Evolutionary conservation across 306 rosid species (phyloP).

Genomic region (Cicer cuneatum): DNA sequence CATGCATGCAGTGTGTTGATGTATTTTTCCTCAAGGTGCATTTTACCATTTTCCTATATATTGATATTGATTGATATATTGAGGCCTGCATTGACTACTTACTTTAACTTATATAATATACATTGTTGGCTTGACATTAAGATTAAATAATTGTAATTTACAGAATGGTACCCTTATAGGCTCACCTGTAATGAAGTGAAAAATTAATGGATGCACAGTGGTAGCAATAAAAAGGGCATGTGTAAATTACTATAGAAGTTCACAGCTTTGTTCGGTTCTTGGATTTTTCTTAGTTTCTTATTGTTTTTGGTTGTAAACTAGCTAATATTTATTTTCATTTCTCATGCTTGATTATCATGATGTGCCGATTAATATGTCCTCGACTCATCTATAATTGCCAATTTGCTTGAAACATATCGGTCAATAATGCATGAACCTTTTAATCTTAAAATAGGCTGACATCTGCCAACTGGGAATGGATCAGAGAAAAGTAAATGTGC

Average conservation of each 20-base stretch:
- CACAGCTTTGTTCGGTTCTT: not conserved
- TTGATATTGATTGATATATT: not conserved
- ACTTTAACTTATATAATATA: not conserved
- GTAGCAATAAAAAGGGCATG: not conserved
- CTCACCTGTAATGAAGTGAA: not conserved
- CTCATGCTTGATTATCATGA: not conserved
- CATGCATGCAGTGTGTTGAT: slow-evolving; percentile 97
- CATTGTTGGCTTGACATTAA: not conserved
- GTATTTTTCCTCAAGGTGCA: slow-evolving; percentile 78
- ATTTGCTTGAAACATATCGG: slow-evolving; percentile 12
- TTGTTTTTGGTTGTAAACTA: not conserved
- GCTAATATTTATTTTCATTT: not conserved
- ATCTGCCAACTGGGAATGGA: slow-evolving; percentile 97
- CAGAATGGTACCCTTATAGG: not conserved
- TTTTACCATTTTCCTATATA: not conserved
- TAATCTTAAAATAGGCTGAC: slow-evolving; percentile 63
- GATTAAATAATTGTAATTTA: no score
- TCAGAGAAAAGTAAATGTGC: slow-evolving; percentile 86
- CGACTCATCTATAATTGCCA: not conserved
- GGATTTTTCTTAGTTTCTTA: not conserved
- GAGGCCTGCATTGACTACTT: slow-evolving; percentile 18
- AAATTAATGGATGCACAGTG: not conserved
- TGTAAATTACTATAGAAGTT: not conserved
- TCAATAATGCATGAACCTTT: slow-evolving; percentile 23
- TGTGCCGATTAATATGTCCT: slow-evolving; percentile 14